Conservation (phyloP, 2,329 filamentous ascomycete species). For the Diaporthe sp. region DNA sequence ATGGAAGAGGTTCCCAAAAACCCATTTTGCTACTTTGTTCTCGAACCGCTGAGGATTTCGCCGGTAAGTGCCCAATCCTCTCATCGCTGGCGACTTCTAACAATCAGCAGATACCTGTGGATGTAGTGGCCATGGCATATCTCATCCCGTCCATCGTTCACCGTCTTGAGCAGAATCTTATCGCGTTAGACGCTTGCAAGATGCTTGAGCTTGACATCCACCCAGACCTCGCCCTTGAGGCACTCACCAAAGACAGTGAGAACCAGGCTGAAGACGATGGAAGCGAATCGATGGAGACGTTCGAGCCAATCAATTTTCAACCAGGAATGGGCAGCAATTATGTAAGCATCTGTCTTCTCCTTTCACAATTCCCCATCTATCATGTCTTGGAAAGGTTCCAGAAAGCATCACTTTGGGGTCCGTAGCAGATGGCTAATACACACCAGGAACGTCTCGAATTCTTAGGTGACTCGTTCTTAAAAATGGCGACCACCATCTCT, state of each 20-base stretch:
- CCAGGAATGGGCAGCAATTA: constrained; percentile 94
- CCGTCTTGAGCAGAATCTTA: constrained; percentile 82
- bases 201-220: constrained; percentile 72
- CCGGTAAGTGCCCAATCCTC: constrained; percentile 63
- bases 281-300: constrained; percentile 41
- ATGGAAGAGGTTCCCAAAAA: constrained; percentile 43
- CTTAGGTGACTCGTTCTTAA: constrained; percentile 91
- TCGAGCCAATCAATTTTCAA: constrained; percentile 77
- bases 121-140: constrained; percentile 78
- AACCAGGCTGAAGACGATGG: constrained; percentile 77
- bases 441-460: constrained; percentile 87
- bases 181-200: constrained; percentile 79
- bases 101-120: constrained; percentile 68
- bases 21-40: constrained; percentile 72
- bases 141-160: constrained; percentile 87
- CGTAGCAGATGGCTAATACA: not conserved
- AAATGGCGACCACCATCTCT: constrained; percentile 93
- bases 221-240: constrained; percentile 81
- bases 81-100: constrained; percentile 35
- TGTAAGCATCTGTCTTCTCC: constrained; percentile 1
- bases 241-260: constrained; percentile 92
- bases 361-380: not conserved
- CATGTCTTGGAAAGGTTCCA: not conserved
- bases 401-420: not conserved
- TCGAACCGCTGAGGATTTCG: constrained; percentile 82